These are phyloP conservation scores for Rubroboletus pulcherrimus DNA, from an alignment of 768 basidiomycete genomes.

Conservation along the genomic window DNA sequence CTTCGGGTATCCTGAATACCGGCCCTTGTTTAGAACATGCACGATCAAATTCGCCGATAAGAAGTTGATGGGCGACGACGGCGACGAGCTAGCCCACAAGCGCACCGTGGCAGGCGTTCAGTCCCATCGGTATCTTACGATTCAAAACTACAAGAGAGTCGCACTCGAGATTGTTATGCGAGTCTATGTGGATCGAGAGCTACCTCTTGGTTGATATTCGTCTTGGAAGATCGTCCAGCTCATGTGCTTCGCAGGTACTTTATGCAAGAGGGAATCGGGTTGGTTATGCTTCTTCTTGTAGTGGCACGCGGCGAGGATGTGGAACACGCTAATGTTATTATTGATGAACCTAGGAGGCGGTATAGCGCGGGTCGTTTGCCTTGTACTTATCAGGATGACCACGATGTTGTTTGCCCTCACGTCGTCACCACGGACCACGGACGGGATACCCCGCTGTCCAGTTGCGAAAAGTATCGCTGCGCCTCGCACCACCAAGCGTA, in stretches of 20 bases:
- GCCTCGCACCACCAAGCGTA: background rate
- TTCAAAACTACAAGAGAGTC: background rate
- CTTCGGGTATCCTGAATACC: background rate
- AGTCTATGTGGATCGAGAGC: background rate
- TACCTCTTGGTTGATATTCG: too few relatives aligned
- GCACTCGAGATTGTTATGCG: too few relatives aligned
- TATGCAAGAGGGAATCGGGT: too few relatives aligned
- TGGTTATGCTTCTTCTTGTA: background rate
- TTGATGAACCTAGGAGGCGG: background rate
- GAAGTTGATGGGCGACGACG: background rate
- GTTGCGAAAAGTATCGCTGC: background rate
- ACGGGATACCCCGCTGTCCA: background rate
- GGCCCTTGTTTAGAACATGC: background rate
- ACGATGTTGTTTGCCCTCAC: background rate
- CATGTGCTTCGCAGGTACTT: too few relatives aligned
- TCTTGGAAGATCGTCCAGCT: too few relatives aligned
- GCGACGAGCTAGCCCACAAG: background rate
- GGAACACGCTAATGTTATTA: background rate
- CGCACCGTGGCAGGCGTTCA: background rate
- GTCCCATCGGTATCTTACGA: background rate
- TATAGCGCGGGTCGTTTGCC: background rate
- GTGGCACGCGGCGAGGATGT: background rate
- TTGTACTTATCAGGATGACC: background rate
- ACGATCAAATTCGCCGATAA: background rate
- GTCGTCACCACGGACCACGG: background rate